phyloP scores from a whole-genome alignment of 2,329 filamentous ascomycete genomes.

The Ceratocystis colombiana region DNA sequence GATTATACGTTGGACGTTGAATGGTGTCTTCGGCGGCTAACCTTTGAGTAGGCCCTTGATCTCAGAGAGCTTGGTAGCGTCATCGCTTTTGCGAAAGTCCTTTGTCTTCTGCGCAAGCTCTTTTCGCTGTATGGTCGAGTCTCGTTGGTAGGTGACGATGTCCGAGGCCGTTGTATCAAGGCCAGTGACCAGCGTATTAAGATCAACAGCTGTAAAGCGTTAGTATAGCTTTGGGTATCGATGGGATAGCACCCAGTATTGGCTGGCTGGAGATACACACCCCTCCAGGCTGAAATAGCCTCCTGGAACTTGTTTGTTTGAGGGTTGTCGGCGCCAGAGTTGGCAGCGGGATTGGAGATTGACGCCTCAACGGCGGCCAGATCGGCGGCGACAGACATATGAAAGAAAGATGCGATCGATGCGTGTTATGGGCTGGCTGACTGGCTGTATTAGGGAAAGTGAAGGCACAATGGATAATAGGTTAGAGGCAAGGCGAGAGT shows the following conservation, averaged over 20 bases:
- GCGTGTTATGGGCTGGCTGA: not conserved
- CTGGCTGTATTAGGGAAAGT: not conserved
- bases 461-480: not conserved
- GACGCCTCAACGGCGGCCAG: conserved; percentile 30
- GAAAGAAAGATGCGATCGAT: conserved; percentile 4
- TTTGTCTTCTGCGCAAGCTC: conserved; percentile 99
- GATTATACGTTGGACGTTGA: not conserved
- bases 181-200: conserved; percentile 70
- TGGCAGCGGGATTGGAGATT: conserved; percentile 29
- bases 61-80: conserved; percentile 74
- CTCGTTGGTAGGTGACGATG: conserved; percentile 83
- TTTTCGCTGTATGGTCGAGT: conserved; percentile 91
- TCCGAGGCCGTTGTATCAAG: conserved; percentile 93
- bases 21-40: conserved; percentile 31
- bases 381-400: conserved; percentile 30
- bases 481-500: not conserved
- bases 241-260: conserved; percentile 2
- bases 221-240: conserved; percentile 22
- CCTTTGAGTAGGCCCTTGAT: conserved; percentile 84
- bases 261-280: conserved; percentile 39
- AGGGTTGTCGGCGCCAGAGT: conserved; percentile 48
- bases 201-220: conserved; percentile 60
- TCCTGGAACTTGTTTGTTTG: conserved; percentile 73
- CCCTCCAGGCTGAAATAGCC: conserved; percentile 92
- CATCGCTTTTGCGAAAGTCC: conserved; percentile 89